phyloP scores from a whole-genome alignment of 495 filamentous ascomycete genomes.

The Margaritispora aquatica region DNA sequence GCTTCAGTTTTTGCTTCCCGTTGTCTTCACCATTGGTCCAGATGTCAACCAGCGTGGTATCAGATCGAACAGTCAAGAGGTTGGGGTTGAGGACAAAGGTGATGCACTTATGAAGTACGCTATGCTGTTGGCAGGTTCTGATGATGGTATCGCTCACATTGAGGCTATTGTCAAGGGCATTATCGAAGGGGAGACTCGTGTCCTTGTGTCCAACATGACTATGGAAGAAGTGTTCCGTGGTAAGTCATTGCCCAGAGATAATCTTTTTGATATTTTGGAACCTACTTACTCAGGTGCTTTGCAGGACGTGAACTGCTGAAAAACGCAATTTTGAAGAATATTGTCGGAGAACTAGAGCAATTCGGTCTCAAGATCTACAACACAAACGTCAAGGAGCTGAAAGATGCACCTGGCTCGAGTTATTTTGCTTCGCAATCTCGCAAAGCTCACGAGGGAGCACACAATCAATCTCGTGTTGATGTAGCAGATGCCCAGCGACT shows the following conservation, averaged over 20 bases:
- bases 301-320: conserved; percentile 77
- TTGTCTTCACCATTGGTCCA: conserved; percentile 81
- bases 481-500: conserved; percentile 73
- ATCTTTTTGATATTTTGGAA: no score
- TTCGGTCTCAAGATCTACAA: conserved; percentile 72
- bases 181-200: conserved; percentile 79
- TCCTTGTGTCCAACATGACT: conserved; percentile 65
- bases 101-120: conserved; percentile 70
- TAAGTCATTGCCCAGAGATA: not conserved
- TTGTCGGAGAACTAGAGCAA: conserved; percentile 66
- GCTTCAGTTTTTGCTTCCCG: conserved; percentile 68
- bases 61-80: conserved; percentile 8
- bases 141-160: conserved; percentile 44
- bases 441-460: conserved; percentile 78
- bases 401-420: conserved; percentile 66
- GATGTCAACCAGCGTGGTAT: conserved; percentile 50
- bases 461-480: conserved; percentile 71
- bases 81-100: conserved; percentile 20
- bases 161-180: conserved; percentile 85
- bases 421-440: conserved; percentile 74
- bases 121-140: conserved; percentile 60
- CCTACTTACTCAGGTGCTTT: no score
- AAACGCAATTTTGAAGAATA: conserved; percentile 66
- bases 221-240: conserved; percentile 69
- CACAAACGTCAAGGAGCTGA: conserved; percentile 76